Evolutionary conservation across 2,329 filamentous ascomycete species (phyloP), one percentile per base, ranked within the genome.

Genomic region (Pseudogymnoascus sp.): DNA sequence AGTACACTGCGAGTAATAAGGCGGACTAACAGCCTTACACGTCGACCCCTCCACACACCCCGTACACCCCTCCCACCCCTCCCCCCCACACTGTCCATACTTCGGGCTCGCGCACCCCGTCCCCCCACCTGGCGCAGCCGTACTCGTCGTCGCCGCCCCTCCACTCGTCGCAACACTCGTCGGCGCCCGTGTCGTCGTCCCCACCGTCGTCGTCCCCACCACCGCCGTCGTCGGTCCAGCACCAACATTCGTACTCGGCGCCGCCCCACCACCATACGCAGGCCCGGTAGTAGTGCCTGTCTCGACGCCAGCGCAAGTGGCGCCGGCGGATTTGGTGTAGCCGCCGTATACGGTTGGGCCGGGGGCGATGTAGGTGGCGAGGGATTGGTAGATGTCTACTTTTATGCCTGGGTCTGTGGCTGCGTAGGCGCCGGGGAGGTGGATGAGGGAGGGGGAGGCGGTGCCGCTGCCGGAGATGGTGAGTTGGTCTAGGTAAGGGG

Each of bases 371-470:
- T 74, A 74, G 4, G 68, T 64, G 5, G 68, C 67, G 51, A 68
- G 66, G 2, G 67, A 34, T 13, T 67, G 70, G 68, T 77, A 79
- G 62, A 77, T 71, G 57, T 72, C 68, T 31, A 72, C 69, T 5
- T 70, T 54, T 69, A 81, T 79, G 31, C 78, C 79, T 1, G 78
- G 75, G 70, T 81, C 78, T 62, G 65, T 75, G 6, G 76, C 72
- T 43, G 73, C 77, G 72, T 81, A 81, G 3, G 78, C 73, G 14
- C 79, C 79, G 0, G 79, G 79, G 68, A 81, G 77, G 66, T 76
- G 75, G 41, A 78, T 77, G 62, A 48, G 43, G 3, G 6, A 11
- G 19, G 43, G 43, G 43, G 41, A 10, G 16, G 75, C 71, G 48
- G 72, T 57, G 4, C 76, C 78, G 11, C 71, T 76, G 23, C 77